These are phyloP conservation scores for Populus tremula DNA, from an alignment of 345 rosid genomes.

Conservation along the genomic window DNA sequence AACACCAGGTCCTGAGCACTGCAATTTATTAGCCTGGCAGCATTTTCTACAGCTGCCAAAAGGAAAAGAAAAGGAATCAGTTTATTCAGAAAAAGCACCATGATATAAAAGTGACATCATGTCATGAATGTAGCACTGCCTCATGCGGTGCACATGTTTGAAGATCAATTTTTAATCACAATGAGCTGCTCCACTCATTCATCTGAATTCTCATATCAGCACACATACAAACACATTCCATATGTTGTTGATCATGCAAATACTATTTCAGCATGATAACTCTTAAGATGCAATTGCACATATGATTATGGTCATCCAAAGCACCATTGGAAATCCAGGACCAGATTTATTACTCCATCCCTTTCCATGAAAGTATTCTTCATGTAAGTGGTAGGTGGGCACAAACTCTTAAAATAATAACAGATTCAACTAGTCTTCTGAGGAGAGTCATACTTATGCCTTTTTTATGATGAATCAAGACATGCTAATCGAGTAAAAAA, in stretches of 20 bases:
- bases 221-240: not conserved
- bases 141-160: not conserved
- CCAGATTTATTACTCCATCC: not conserved
- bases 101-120: not conserved
- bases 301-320: not conserved
- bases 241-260: not conserved
- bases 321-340: not conserved
- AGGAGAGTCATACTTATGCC: not conserved
- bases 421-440: not conserved
- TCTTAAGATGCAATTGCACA: not conserved
- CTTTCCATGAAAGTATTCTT: not conserved
- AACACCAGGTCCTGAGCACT: conserved; percentile 48
- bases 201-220: conserved; percentile 6
- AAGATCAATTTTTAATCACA: not conserved
- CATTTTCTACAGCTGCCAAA: conserved; percentile 63
- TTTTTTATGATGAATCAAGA: not conserved
- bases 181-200: not conserved
- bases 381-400: not conserved
- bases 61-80: conserved; percentile 17
- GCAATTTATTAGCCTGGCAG: conserved; percentile 75
- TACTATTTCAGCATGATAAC: not conserved
- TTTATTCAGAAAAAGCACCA: not conserved
- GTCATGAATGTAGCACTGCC: not conserved
- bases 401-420: not conserved
- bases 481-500: not conserved